Evolutionary conservation across 2,329 filamentous ascomycete genomes (phyloP).

Genomic region (Chaetomiaceae sp.): DNA sequence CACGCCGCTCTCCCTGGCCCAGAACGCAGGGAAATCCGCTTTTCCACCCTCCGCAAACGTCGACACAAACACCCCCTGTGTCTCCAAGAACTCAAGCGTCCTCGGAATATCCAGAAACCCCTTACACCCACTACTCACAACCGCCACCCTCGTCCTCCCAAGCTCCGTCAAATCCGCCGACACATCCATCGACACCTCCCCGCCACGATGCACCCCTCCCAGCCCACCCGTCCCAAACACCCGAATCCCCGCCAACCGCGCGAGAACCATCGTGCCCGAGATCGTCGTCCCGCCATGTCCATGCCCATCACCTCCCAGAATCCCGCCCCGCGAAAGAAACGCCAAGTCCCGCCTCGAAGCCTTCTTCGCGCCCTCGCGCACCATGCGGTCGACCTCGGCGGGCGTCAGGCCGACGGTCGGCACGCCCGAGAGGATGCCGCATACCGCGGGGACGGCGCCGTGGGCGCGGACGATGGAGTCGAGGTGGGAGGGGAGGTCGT

Average conservation of each 20-base stretch:
- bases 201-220: slow-evolving; percentile 89
- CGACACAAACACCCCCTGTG: slow-evolving; percentile 72
- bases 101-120: slow-evolving; percentile 90
- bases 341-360: slow-evolving; percentile 83
- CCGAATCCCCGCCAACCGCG: slow-evolving; percentile 79
- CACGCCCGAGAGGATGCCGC: slow-evolving; percentile 79
- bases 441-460: slow-evolving; percentile 84
- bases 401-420: slow-evolving; percentile 73
- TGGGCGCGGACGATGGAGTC: slow-evolving; percentile 76
- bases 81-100: slow-evolving; percentile 74
- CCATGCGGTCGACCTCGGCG: slow-evolving; percentile 69
- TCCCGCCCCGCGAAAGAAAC: slow-evolving; percentile 57
- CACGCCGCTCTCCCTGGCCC: slow-evolving; percentile 79
- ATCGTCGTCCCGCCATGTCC: slow-evolving; percentile 91
- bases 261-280: slow-evolving; percentile 86
- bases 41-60: slow-evolving; percentile 71
- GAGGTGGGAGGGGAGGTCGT: slow-evolving; percentile 54
- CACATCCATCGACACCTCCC: slow-evolving; percentile 82
- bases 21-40: slow-evolving; percentile 90
- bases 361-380: slow-evolving; percentile 70
- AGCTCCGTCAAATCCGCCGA: slow-evolving; percentile 94
- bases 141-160: slow-evolving; percentile 80
- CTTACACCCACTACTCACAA: slow-evolving; percentile 88
- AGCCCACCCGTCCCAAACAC: slow-evolving; percentile 94
- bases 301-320: slow-evolving; percentile 48